Base-by-base conservation (phyloP, 306 rosid genomes). In the Castanopsis chinensis region DNA sequence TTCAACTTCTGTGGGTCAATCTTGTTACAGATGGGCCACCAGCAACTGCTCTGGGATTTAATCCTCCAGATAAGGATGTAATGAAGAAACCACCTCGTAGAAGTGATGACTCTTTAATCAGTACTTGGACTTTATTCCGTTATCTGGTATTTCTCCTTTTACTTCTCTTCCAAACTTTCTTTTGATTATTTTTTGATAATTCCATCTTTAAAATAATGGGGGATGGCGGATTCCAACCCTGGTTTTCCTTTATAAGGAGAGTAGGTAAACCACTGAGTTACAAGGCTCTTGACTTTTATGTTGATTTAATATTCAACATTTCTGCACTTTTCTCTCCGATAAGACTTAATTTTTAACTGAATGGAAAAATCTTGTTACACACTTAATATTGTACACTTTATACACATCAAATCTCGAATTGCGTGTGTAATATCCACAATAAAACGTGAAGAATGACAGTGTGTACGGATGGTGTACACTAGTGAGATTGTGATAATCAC, bases 11-110 rank as follows among this genome's bases (percentile, higher is more conserved):
- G 76, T 95, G 99, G 99, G 99, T 95, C 80, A 95, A 95, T 83
- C 98, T 95, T 68, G 98, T 95, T 73, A 92, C 99, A 1, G 99
- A 95, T 83, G 99, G 99, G 61, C 99, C 98, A 63, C 99, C 99
- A 13, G 99, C 99, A 17, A 95, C 99, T 4, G 98, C 99, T 45
- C 82, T 95, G 84, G 99, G 99, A 78, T 95, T 95, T 72, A 95
- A 92, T 81, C 98, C 99, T 83, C 99, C 94, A 0, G 98, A 95
- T 75, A 89, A 79, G 59, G 96, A 95, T 78, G 89, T 95, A 75
- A 91, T 95, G 99, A 88, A 90, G 83, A 95, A 92, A 86, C 97
- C 90, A 55, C 98, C 99, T 37, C 86, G 97, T 73, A 91, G 85
- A 77, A 95, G 90, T 69, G 88, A 89, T 21, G 98, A 95, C 83